Evolutionary conservation across 2,329 filamentous ascomycete genomes (phyloP).

Genomic region (Aspergillus spinulosporus): DNA sequence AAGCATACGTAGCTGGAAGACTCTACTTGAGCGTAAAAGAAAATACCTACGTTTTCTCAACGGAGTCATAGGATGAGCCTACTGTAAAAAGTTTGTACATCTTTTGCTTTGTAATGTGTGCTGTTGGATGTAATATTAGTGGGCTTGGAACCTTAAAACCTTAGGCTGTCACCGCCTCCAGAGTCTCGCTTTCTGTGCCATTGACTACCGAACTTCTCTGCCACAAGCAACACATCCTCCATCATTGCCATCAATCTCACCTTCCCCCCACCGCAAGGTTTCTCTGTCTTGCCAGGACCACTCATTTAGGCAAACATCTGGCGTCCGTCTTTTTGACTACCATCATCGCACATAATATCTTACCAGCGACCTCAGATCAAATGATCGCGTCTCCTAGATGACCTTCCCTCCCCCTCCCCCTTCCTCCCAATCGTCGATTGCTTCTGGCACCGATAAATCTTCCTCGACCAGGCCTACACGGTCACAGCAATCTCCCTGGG

Average conservation of each 20-base stretch:
- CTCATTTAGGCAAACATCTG: slow-evolving; percentile 11
- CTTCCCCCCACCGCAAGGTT: slow-evolving; percentile 18
- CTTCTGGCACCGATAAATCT: slow-evolving; percentile 52
- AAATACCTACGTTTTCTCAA: background rate
- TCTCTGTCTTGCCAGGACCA: slow-evolving; percentile 11
- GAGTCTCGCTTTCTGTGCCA: slow-evolving; percentile 30
- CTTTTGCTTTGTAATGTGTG: too few species aligned
- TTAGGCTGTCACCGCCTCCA: slow-evolving; percentile 21
- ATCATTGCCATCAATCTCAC: slow-evolving; percentile 22
- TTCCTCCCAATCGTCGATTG: slow-evolving; percentile 54
- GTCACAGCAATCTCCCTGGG: slow-evolving; percentile 58
- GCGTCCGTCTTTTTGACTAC: slow-evolving; percentile 12
- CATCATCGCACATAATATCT: slow-evolving; percentile 30
- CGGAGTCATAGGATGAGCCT: background rate
- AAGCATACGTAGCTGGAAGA: background rate
- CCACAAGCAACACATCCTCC: slow-evolving; percentile 29
- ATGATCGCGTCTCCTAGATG: slow-evolving; percentile 58
- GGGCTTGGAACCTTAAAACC: slow-evolving; percentile 13
- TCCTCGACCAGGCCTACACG: slow-evolving; percentile 46
- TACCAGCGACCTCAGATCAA: slow-evolving; percentile 46
- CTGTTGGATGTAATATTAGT: too few species aligned
- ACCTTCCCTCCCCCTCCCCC: slow-evolving; percentile 55
- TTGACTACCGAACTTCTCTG: slow-evolving; percentile 30
- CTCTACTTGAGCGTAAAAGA: background rate
- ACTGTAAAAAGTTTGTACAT: background rate